These are phyloP conservation scores for Garcia nutans DNA, from an alignment of 345 rosid genomes.

Conservation along the genomic window DNA sequence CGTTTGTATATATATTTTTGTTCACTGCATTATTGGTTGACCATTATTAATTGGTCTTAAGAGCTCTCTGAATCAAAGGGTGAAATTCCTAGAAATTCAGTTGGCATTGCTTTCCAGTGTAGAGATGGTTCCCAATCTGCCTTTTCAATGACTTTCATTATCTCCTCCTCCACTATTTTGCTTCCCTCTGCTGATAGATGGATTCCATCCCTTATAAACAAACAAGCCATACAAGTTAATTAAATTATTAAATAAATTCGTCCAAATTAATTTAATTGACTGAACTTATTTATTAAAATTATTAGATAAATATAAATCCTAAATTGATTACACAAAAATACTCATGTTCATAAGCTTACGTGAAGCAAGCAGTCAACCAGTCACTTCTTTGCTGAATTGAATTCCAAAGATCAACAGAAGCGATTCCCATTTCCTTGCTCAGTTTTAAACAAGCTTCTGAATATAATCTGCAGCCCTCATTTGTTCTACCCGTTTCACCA, in stretches of 20 bases:
- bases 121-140: slow-evolving; percentile 75
- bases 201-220: slow-evolving; percentile 54
- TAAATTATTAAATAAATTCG: too few species aligned
- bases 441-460: slow-evolving; percentile 23
- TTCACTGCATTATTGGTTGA: too few species aligned
- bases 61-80: slow-evolving; percentile 3
- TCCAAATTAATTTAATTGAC: too few species aligned
- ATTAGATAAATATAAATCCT: too few species aligned
- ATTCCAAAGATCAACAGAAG: slow-evolving; percentile 24
- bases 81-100: slow-evolving; percentile 48
- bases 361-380: slow-evolving; percentile 21
- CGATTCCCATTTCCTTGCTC: slow-evolving; percentile 13
- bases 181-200: slow-evolving; percentile 63
- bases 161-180: slow-evolving; percentile 56
- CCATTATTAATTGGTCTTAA: too few species aligned
- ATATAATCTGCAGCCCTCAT: slow-evolving; percentile 10
- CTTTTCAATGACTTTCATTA: slow-evolving; percentile 46
- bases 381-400: slow-evolving; percentile 16
- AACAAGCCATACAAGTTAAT: background rate
- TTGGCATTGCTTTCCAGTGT: slow-evolving; percentile 46
- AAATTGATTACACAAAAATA: too few species aligned
- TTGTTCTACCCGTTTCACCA: background rate
- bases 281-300: too few species aligned
- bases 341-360: slow-evolving; percentile 1
- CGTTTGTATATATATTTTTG: too few species aligned